These are phyloP conservation scores for Silene conica DNA, from an alignment of 148 eudicot genomes.

Conservation along the genomic window DNA sequence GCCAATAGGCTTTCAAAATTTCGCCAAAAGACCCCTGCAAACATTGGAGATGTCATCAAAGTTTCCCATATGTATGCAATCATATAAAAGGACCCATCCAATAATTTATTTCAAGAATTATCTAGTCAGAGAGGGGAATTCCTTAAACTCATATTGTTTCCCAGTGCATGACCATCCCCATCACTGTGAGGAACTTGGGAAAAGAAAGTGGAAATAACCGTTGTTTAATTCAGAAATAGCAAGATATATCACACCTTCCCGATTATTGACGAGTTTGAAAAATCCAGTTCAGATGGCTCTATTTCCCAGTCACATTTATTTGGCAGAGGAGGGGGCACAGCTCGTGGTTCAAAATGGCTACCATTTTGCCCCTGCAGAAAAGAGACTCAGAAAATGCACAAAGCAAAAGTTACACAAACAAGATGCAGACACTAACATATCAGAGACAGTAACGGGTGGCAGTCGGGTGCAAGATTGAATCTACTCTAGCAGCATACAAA, in stretches of 20 bases:
- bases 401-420: neutral
- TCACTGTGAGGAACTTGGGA: neutral
- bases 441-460: neutral
- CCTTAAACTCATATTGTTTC: neutral
- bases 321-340: slow-evolving; percentile 86
- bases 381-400: neutral
- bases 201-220: neutral
- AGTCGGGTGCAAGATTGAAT: neutral
- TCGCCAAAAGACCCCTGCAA: slow-evolving; percentile 96
- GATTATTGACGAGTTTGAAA: slow-evolving; percentile 58
- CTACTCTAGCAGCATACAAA: neutral
- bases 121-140: neutral
- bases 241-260: slow-evolving; percentile 31
- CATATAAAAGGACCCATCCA: neutral
- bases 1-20: slow-evolving; percentile 91
- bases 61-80: neutral
- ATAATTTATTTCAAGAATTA: neutral
- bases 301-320: slow-evolving; percentile 97
- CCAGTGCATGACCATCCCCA: neutral
- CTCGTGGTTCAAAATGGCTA: slow-evolving; percentile 91
- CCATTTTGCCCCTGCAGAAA: slow-evolving; percentile 89
- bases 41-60: slow-evolving; percentile 16
- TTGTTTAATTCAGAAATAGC: neutral
- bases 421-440: neutral
- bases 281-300: slow-evolving; percentile 88